phyloP scores from a whole-genome alignment of 2,329 filamentous ascomycete genomes.

The Hymenoscyphus fructigenus region DNA sequence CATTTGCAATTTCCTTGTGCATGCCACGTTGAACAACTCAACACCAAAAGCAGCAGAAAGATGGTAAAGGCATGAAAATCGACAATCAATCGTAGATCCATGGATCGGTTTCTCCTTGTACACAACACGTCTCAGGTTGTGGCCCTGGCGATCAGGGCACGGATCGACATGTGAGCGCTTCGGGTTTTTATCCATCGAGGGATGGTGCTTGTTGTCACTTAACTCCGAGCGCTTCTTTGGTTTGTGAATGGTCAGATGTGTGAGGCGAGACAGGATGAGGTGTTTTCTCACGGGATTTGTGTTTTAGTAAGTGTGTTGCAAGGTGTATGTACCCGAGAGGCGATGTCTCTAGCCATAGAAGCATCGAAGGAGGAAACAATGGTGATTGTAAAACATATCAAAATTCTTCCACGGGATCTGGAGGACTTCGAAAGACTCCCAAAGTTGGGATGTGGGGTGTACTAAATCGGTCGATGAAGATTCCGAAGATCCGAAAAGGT shows the following conservation, averaged over 20 bases:
- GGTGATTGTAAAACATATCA: constrained; percentile 1
- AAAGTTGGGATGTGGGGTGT: background rate
- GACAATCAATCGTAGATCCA: background rate
- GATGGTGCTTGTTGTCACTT: background rate
- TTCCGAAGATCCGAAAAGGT: background rate
- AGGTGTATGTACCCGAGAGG: background rate
- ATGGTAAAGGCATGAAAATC: background rate
- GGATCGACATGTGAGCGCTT: background rate
- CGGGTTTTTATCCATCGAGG: background rate
- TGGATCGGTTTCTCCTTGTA: no score
- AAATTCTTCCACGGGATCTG: background rate
- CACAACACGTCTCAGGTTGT: constrained; percentile 2
- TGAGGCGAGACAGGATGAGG: background rate
- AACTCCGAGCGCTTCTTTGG: background rate
- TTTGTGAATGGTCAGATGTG: background rate
- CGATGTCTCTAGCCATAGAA: background rate
- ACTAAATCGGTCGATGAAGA: background rate
- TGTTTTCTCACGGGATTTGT: background rate
- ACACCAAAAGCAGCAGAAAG: background rate
- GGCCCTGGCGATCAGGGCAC: constrained; percentile 2
- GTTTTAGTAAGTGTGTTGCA: background rate
- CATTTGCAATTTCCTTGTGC: no score
- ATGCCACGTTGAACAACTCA: no score
- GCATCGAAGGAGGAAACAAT: background rate
- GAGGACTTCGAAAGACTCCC: background rate